A percentile compares a stretch with the other conserved stretches of the same genome.
phyloP scores from a whole-genome alignment of 805 yeast genomes.

The Candida orba region DNA sequence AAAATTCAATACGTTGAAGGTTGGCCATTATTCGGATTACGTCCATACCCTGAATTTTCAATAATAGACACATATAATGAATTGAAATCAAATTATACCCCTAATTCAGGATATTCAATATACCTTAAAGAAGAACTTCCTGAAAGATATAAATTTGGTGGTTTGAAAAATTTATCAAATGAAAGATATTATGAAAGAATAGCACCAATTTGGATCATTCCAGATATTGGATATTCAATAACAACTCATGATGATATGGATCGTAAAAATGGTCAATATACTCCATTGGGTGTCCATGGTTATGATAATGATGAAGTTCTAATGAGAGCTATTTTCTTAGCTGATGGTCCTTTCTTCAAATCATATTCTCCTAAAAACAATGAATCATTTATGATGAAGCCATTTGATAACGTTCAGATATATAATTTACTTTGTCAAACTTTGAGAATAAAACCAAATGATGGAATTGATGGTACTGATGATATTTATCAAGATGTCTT shows the following conservation, averaged over 20 bases:
- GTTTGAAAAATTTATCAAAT: constrained; percentile 5
- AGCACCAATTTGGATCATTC: constrained; percentile 83
- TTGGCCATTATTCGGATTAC: constrained; percentile 78
- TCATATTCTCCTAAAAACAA: constrained; percentile 9
- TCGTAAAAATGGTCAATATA: constrained; percentile 16
- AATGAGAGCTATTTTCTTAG: constrained; percentile 80
- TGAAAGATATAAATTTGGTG: constrained; percentile 26
- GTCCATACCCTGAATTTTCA: constrained; percentile 41
- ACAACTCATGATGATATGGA: constrained; percentile 55
- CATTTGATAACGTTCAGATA: constrained; percentile 67
- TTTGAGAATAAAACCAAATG: constrained; percentile 41
- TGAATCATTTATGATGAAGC: constrained; percentile 33
- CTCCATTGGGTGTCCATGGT: constrained; percentile 67
- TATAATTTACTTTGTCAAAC: constrained; percentile 71
- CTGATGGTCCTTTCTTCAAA: constrained; percentile 71
- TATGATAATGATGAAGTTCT: constrained; percentile 68
- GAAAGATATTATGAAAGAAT: constrained; percentile 46
- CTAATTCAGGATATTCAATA: constrained; percentile 35
- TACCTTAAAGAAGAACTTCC: constrained; percentile 51
- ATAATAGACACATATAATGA: constrained; percentile 41
- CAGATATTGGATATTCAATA: constrained; percentile 73
- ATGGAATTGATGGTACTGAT: constrained; percentile 48
- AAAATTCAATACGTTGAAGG: constrained; percentile 64
- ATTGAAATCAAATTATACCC: constrained; percentile 27
- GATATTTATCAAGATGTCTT: constrained; percentile 17